Conservation (phyloP, 768 basidiomycete genomes). For the Trametes cingulata region DNA sequence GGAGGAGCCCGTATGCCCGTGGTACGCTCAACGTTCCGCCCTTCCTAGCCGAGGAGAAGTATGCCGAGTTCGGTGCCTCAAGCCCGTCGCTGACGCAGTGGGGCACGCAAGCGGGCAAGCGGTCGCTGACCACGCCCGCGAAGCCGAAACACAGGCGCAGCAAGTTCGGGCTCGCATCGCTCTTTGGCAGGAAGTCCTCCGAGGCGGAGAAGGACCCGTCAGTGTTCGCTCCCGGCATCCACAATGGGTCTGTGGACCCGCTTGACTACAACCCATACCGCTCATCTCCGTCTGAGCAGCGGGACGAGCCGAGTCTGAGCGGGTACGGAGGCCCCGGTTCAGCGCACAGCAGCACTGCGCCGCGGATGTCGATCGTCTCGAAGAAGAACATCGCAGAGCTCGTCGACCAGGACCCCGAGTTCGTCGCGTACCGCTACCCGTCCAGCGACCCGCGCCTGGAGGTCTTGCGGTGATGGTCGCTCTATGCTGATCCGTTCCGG, state of each 20-base stretch:
- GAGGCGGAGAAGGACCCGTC: slow-evolving; percentile 8
- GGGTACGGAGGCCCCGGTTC: slow-evolving; percentile 53
- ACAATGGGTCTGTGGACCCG: slow-evolving; percentile 5
- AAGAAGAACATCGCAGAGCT: slow-evolving; percentile 75
- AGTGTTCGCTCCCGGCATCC: slow-evolving; percentile 2
- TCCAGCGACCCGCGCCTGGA: slow-evolving; percentile 72
- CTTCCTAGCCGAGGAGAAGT: slow-evolving; percentile 39
- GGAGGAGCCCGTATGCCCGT: slow-evolving; percentile 21
- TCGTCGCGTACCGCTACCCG: slow-evolving; percentile 86
- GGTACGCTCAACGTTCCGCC: slow-evolving; percentile 23
- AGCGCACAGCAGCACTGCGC: slow-evolving; percentile 46
- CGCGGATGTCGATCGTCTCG: slow-evolving; percentile 64
- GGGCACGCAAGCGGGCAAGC: slow-evolving; percentile 15
- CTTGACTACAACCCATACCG: slow-evolving; percentile 26
- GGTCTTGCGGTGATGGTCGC: slow-evolving; percentile 46
- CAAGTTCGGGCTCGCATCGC: slow-evolving; percentile 65
- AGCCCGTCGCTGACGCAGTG: slow-evolving; percentile 52
- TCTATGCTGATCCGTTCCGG: not conserved
- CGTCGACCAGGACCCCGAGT: slow-evolving; percentile 83
- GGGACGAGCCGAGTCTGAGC: slow-evolving; percentile 49
- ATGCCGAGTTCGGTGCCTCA: slow-evolving; percentile 75
- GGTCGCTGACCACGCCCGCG: slow-evolving; percentile 18
- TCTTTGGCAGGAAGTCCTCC: slow-evolving; percentile 58
- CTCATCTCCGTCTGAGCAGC: slow-evolving; percentile 33
- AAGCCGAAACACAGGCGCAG: slow-evolving; percentile 62